Evolutionary conservation across 805 yeast genomes (phyloP), one percentile per base, ranked within the genome.

Genomic region (Cyberlindnera xylosilytica): DNA sequence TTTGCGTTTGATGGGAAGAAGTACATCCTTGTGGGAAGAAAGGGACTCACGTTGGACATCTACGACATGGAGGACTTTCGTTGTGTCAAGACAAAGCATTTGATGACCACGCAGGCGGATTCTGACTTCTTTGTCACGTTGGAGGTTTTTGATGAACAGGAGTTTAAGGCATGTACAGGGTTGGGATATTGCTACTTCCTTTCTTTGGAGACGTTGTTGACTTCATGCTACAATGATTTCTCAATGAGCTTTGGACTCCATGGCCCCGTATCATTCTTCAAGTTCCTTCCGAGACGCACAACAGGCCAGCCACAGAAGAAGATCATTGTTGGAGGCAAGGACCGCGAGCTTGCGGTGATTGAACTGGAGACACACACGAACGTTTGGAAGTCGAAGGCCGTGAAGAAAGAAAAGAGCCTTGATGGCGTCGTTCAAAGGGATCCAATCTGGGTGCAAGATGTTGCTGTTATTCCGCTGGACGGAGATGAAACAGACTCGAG

Each of bases 211-310:
- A 51, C 39, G 24, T 22, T 56, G 2, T 27, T 56, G 41, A 44
- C 38, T 1, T 42, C 54, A 1, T 19, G 42, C 18, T 54, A 42
- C 20, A 43, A 48, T 32, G 53, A 51, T 34, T 53, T 56, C 26
- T 42, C 51, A 6, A 56, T 56, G 57, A 50, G 54, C 26, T 54
- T 56, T 34, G 57, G 58, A 1, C 20, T 54, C 18, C 49, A 52
- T 44, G 60, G 60, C 1, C 38, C 53, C 17, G 49, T 54, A 3
- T 41, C 53, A 3, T 53, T 56, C 39, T 49, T 51, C 43, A 41
- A 54, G 30, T 47, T 49, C 42, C 23, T 54, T 2, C 38, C 45
- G 20, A 9, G 34, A 26, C 36, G 29, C 16, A 8, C n/a, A 35
- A 11, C 37, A 27, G 6, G 10, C 24, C 10, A 10, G 24, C 10